Percentiles rank a stretch among this genome's conserved stretches.
Evolutionary conservation across 495 filamentous ascomycete genomes (phyloP).

Genomic region (Hyphodiscus hymeniophilus): DNA sequence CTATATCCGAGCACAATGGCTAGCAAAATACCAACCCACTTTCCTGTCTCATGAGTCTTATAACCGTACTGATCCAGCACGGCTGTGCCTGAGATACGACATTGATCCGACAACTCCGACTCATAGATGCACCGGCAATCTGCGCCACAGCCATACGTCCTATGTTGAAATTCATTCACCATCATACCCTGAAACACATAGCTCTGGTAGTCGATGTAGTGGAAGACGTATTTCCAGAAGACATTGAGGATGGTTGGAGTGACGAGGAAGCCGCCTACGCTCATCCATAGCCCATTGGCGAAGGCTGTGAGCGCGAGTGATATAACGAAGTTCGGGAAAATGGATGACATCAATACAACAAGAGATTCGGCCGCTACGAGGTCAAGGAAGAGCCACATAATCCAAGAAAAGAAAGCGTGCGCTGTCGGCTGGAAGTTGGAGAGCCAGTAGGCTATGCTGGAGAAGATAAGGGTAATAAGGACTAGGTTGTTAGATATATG

Average conservation of each 20-base stretch:
- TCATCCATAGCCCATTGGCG: slow-evolving; percentile 82
- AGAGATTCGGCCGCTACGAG: slow-evolving; percentile 71
- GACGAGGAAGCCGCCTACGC: slow-evolving; percentile 63
- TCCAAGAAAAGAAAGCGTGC: slow-evolving; percentile 62
- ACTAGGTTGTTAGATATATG: slow-evolving; percentile 31
- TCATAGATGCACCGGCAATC: slow-evolving; percentile 65
- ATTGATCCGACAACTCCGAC: slow-evolving; percentile 50
- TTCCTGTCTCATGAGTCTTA: slow-evolving; percentile 47
- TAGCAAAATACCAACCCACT: slow-evolving; percentile 68
- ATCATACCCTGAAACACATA: slow-evolving; percentile 79
- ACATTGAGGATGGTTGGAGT: slow-evolving; percentile 55
- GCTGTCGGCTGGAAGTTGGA: slow-evolving; percentile 60
- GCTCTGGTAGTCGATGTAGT: slow-evolving; percentile 49
- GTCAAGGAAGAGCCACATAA: slow-evolving; percentile 81
- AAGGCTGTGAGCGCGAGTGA: slow-evolving; percentile 68
- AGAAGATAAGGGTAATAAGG: slow-evolving; percentile 51
- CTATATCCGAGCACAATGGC: slow-evolving; percentile 66
- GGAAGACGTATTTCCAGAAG: slow-evolving; percentile 77
- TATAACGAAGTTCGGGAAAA: slow-evolving; percentile 72
- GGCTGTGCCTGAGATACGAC: slow-evolving; percentile 56
- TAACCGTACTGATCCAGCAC: slow-evolving; percentile 64
- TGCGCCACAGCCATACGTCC: slow-evolving; percentile 48
- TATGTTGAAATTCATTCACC: slow-evolving; percentile 66
- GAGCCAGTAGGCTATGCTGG: slow-evolving; percentile 67
- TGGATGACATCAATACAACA: slow-evolving; percentile 61